Percentiles rank a stretch among this genome's conserved stretches.
phyloP scores from a whole-genome alignment of 495 filamentous ascomycete genomes.

The Penicillium tannophilum region DNA sequence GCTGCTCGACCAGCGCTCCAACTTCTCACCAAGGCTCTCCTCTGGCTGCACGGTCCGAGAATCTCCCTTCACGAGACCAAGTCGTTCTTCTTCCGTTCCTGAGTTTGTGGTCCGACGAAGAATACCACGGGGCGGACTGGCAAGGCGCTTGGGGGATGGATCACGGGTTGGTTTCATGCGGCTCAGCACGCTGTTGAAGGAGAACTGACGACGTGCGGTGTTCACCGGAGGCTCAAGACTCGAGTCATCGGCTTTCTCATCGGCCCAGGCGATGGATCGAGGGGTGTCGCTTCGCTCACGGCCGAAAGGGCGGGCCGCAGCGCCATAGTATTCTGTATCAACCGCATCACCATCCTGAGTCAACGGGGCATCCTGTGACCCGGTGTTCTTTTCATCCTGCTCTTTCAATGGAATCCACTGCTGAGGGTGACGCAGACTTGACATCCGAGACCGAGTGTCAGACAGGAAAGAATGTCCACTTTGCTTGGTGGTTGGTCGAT shows the following conservation, averaged over 20 bases:
- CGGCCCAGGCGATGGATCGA: constrained; percentile 36
- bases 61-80: constrained; percentile 86
- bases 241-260: constrained; percentile 29
- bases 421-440: constrained; percentile 35
- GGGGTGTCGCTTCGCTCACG: constrained; percentile 38
- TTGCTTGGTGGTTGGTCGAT: constrained; percentile 37
- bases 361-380: constrained; percentile 6
- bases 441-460: constrained; percentile 57
- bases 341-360: constrained; percentile 46
- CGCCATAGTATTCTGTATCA: constrained; percentile 43
- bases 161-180: constrained; percentile 40
- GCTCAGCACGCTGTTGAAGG: constrained; percentile 81
- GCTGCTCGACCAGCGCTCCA: constrained; percentile 34
- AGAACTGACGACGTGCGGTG: constrained; percentile 75
- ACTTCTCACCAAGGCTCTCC: constrained; percentile 35
- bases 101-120: constrained; percentile 50
- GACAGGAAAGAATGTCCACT: constrained; percentile 53
- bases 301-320: constrained; percentile 22
- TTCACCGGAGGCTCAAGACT: constrained; percentile 21
- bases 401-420: constrained; percentile 37
- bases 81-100: constrained; percentile 83
- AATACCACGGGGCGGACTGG: constrained; percentile 35
- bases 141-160: constrained; percentile 31
- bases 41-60: constrained; percentile 27
- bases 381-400: constrained; percentile 29